phyloP scores from a whole-genome alignment of 2,329 filamentous ascomycete genomes.

The Hypoxylon sp. region DNA sequence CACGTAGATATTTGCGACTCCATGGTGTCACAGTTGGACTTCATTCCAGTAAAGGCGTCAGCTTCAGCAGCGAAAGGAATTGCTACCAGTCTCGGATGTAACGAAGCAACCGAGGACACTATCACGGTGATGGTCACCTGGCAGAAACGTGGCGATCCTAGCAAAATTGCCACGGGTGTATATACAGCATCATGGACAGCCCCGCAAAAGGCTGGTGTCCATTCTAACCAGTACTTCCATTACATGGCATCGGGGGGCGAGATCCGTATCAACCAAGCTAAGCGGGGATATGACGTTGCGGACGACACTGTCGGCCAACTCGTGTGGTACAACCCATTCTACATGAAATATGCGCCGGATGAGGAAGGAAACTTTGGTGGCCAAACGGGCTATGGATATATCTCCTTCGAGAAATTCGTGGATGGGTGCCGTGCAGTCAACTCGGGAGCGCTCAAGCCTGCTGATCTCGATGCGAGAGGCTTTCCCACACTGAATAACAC shows the following conservation, averaged over 20 bases:
- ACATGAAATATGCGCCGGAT: slow-evolving; percentile 94
- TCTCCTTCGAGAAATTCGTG: slow-evolving; percentile 96
- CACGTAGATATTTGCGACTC: slow-evolving; percentile 93
- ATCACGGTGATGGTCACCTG: slow-evolving; percentile 92
- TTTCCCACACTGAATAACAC: slow-evolving; percentile 90
- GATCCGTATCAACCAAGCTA: slow-evolving; percentile 90
- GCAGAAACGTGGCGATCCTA: slow-evolving; percentile 77
- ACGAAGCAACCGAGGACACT: slow-evolving; percentile 87
- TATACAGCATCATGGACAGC: slow-evolving; percentile 97
- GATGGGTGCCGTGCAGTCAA: slow-evolving; percentile 86
- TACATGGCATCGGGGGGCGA: slow-evolving; percentile 89
- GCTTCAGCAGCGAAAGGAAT: slow-evolving; percentile 83
- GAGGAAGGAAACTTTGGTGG: slow-evolving; percentile 95
- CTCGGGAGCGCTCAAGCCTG: slow-evolving; percentile 76
- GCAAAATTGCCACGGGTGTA: slow-evolving; percentile 83
- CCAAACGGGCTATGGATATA: slow-evolving; percentile 91
- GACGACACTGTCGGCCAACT: slow-evolving; percentile 78
- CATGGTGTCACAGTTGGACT: slow-evolving; percentile 82
- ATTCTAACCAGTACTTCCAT: slow-evolving; percentile 97
- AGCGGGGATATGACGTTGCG: slow-evolving; percentile 94
- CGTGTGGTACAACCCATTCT: slow-evolving; percentile 93
- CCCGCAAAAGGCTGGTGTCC: slow-evolving; percentile 91
- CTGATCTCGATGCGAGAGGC: slow-evolving; percentile 82
- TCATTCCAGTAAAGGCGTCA: slow-evolving; percentile 81
- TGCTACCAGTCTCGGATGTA: slow-evolving; percentile 82